Evolutionary conservation across 2,329 filamentous ascomycete genomes (phyloP).

Genomic region (Gnomoniopsis smithogilvyi): DNA sequence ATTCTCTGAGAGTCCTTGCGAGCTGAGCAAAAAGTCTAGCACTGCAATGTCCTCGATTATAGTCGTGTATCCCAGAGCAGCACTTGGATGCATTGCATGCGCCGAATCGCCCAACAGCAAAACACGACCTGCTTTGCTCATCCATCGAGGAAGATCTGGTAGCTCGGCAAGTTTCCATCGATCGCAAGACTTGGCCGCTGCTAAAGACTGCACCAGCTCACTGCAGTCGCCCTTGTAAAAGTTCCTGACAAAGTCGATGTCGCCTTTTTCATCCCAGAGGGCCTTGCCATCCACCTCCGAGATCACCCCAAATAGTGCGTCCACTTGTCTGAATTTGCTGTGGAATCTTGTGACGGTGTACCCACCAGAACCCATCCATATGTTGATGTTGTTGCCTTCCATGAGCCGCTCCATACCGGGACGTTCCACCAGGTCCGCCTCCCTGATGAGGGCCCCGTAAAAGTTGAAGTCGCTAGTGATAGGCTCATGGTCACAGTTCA

Average conservation of each 20-base stretch:
- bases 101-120: constrained; percentile 21
- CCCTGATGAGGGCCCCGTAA: constrained; percentile 18
- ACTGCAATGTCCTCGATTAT: constrained; percentile 13
- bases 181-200: constrained; percentile 17
- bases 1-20: not conserved
- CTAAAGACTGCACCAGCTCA: constrained; percentile 18
- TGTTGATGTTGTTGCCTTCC: constrained; percentile 19
- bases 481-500: constrained; percentile 13
- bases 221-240: constrained; percentile 15
- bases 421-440: constrained; percentile 1
- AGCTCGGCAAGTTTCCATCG: constrained; percentile 23
- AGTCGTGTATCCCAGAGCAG: constrained; percentile 8
- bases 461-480: constrained; percentile 19
- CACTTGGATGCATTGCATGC: constrained; percentile 13
- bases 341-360: constrained; percentile 21
- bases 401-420: constrained; percentile 15
- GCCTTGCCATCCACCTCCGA: constrained; percentile 21
- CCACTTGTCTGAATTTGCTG: constrained; percentile 9
- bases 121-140: constrained; percentile 18
- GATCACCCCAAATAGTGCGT: constrained; percentile 19
- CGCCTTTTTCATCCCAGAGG: constrained; percentile 24
- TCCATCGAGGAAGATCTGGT: constrained; percentile 22
- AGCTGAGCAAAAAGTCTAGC: not conserved
- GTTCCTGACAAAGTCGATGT: constrained; percentile 20
- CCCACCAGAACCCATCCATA: constrained; percentile 19